Base-by-base conservation (phyloP, 2,329 filamentous ascomycete species). In the Aspergillus persii region DNA sequence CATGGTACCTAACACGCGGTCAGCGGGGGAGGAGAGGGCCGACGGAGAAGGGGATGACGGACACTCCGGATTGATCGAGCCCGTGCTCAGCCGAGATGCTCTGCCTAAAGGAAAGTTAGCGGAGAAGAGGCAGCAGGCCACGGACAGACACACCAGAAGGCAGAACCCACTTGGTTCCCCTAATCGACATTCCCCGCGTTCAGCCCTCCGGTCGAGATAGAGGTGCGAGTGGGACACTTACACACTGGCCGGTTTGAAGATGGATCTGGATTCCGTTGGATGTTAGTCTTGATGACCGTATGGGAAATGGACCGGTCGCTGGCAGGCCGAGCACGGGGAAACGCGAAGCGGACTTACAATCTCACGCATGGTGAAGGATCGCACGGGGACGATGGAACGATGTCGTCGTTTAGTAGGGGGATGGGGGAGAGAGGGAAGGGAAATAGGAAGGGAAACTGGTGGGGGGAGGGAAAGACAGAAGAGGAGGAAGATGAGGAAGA, bases 151-250 rank as follows among this genome's bases (percentile, higher is more conserved):
- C 81, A 90, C 89, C 94, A 98, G 87, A 98, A 98, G 82, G 95
- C 94, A 85, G 94, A 93, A 92, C 94, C 94, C 73, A 98, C 96
- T 91, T 98, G 94, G 90, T 98, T 98, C 87, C 94, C 94, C 93
- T 96, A n/a, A 15, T 26, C 3, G 6, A 31, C 27, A 50, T 31
- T n/a, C 8, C 4, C 11, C 15, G 23, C 23, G 73, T 72, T 54
- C 53, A 27, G 12, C 46, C 27, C 26, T 18, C 12, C 12, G 33
- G 18, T 23, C 18, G 29, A 33, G 44, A 30, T 23, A 41, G 26
- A 12, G 15, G 9, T 9, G 29, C 33, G 41, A 55, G 56, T 50
- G 29, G 47, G 60, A n/a, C 61, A 85, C 88, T 83, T 87, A 96
- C 93, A 85, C 94, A 98, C 88, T 98, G 94, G 81, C 94, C 94